These are phyloP conservation scores for Scheffersomyces spartinae DNA, from an alignment of 805 yeast genomes.

Conservation along the genomic window DNA sequence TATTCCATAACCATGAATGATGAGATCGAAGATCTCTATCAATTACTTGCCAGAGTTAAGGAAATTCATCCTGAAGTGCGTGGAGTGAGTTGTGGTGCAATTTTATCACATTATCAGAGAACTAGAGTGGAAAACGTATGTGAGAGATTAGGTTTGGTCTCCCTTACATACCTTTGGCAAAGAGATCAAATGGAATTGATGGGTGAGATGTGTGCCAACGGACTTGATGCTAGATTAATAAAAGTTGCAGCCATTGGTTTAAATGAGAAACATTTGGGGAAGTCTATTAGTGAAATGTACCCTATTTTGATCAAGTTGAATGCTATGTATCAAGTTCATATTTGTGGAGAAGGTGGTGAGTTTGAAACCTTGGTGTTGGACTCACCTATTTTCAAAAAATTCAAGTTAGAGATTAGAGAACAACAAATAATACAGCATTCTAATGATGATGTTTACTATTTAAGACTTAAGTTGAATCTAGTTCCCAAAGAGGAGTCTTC, in stretches of 20 bases:
- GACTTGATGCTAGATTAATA: constrained; percentile 68
- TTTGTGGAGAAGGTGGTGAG: constrained; percentile 99
- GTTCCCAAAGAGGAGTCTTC: constrained; percentile 26
- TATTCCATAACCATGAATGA: constrained; percentile 59
- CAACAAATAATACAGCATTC: constrained; percentile 33
- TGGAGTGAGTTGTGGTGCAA: constrained; percentile 94
- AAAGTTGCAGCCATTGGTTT: constrained; percentile 94
- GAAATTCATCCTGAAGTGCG: constrained; percentile 55
- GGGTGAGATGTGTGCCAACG: constrained; percentile 65
- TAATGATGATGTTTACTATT: constrained; percentile 61
- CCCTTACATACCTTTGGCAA: constrained; percentile 83
- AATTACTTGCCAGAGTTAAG: constrained; percentile 38
- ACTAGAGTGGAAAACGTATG: constrained; percentile 91
- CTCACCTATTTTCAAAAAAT: constrained; percentile 67
- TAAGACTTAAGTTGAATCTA: constrained; percentile 40
- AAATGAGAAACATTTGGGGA: constrained; percentile 53
- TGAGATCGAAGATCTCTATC: constrained; percentile 77
- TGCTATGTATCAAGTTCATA: constrained; percentile 64
- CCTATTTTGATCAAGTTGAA: constrained; percentile 51
- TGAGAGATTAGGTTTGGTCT: constrained; percentile 51
- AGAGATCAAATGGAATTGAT: constrained; percentile 69
- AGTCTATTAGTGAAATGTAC: constrained; percentile 47
- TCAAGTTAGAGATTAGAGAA: constrained; percentile 31
- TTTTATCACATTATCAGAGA: constrained; percentile 88
- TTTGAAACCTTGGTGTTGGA: constrained; percentile 89